Evolutionary conservation across 1,139 yeast species (phyloP).

Genomic region (Ogataea hybrid): DNA sequence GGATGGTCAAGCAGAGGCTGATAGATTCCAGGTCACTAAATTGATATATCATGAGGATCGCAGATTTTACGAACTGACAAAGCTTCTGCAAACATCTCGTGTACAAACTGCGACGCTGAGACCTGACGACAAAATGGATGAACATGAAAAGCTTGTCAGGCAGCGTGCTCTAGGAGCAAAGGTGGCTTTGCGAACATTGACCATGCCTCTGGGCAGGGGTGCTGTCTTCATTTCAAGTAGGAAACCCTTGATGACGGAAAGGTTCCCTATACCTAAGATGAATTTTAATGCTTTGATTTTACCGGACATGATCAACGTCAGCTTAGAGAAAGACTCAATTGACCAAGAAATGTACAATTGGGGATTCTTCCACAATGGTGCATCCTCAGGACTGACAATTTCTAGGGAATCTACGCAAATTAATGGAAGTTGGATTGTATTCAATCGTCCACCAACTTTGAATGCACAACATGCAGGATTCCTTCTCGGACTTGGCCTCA

Average conservation of each 20-base stretch:
- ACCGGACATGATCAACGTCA: constrained; percentile 65
- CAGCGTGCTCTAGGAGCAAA: constrained; percentile 66
- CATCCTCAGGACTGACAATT: constrained; percentile 78
- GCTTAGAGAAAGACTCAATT: constrained; percentile 54
- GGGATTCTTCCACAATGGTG: constrained; percentile 95
- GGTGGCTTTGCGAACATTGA: constrained; percentile 69
- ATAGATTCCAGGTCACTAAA: constrained; percentile 60
- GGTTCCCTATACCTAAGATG: constrained; percentile 74
- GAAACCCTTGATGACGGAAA: constrained; percentile 79
- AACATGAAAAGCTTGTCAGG: constrained; percentile 53
- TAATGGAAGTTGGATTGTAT: constrained; percentile 89
- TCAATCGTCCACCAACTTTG: constrained; percentile 70
- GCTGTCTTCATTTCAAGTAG: constrained; percentile 69
- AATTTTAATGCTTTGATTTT: constrained; percentile 65
- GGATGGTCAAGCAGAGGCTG: constrained; percentile 70
- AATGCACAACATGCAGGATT: constrained; percentile 94
- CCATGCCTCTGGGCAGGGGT: constrained; percentile 78
- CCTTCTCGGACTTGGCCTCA: constrained; percentile 84
- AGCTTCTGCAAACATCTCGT: constrained; percentile 67
- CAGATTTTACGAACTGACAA: constrained; percentile 76
- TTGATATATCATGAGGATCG: constrained; percentile 76
- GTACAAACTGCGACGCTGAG: constrained; percentile 47
- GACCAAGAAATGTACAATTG: constrained; percentile 57
- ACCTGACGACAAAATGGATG: constrained; percentile 39
- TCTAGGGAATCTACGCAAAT: constrained; percentile 69